These are phyloP conservation scores for Entrophospora sp. DNA, from an alignment of 192 early-diverging fungal species.

Conservation along the genomic window DNA sequence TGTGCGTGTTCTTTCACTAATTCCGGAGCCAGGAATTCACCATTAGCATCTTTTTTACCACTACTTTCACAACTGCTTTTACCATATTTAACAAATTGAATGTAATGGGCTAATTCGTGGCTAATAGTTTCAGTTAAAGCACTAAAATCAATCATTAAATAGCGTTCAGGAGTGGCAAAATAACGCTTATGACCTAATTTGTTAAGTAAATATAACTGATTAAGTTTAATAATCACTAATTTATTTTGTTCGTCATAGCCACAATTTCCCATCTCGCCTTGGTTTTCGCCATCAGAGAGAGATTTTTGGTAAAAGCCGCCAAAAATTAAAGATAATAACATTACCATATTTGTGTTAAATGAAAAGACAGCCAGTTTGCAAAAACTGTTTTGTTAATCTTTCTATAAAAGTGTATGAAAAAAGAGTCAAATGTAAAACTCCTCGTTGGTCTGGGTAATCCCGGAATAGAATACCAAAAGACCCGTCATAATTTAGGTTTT, in stretches of 20 bases:
- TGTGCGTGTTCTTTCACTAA: slow-evolving; percentile 4
- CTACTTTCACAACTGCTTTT: slow-evolving; percentile 15
- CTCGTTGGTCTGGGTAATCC: too few relatives aligned
- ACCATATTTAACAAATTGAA: neutral
- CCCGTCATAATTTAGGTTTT: too few relatives aligned
- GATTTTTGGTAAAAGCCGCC: too few relatives aligned
- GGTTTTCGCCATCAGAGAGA: neutral
- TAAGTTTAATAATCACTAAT: neutral
- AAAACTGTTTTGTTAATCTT: too few relatives aligned
- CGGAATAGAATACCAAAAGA: too few relatives aligned
- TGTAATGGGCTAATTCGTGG: slow-evolving; percentile 10
- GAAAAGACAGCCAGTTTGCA: too few relatives aligned
- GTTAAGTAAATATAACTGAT: slow-evolving; percentile 13
- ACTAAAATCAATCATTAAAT: slow-evolving; percentile 1
- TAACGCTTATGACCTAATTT: neutral
- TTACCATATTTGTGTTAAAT: too few relatives aligned
- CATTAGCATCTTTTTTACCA: neutral
- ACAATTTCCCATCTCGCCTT: neutral
- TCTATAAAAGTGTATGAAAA: too few relatives aligned
- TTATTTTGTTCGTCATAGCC: neutral
- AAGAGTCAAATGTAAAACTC: too few relatives aligned
- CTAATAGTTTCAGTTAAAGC: neutral
- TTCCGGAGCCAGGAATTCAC: neutral
- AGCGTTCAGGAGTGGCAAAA: neutral
- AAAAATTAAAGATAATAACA: too few relatives aligned